Base-by-base conservation (phyloP, 1,284 basidiomycete species). In the Salmacisia buchloeana region DNA sequence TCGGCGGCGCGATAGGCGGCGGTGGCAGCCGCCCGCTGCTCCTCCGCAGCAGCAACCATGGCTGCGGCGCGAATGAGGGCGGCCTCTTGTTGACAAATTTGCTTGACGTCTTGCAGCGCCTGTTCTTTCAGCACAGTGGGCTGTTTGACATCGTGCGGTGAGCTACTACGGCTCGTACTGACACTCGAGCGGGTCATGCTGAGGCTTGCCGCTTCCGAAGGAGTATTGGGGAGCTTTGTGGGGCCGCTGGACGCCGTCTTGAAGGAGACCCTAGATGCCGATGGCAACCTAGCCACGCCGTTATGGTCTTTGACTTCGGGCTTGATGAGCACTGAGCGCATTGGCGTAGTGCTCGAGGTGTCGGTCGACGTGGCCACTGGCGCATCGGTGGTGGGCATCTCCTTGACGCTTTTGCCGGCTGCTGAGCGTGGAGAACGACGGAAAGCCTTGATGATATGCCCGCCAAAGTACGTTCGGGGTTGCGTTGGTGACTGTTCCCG, bases 381-480 rank as follows among this genome's bases (percentile, higher is more conserved):
- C 15, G 39, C 18, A n/a, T n/a, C n/a, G n/a, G n/a, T n/a, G n/a
- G n/a, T 12, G 41, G 10, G 41, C 10, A 43, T n/a, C n/a, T n/a
- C n/a, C 41, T n/a, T 43, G 41, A 43, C 23, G 10, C 18, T 43
- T 15, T 15, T n/a, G 18, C 29, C 10, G 2, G 29, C 27, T 18
- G 49, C 29, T 10, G 27, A 31, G 7, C 49, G 49, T 9, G 49
- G 27, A 25, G 49, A 54, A 54, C 49, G 49, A 15, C 49, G 49
- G 49, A 54, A 54, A 12, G 49, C 49, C 15, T 54, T 54, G 49
- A 54, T 33, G 27, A 54, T 54, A 3, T 54, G 49, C 25, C 49
- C 49, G n/a, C 49, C 29, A 33, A 54, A 31, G 49, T 31, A 18
- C 29, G 18, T 31, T 33, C 49, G 49, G 6, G 49, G n/a, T 13